Evolutionary conservation across 306 rosid species (phyloP), one percentile per base, ranked within the genome.

Genomic region (Trichosanthes truncata): DNA sequence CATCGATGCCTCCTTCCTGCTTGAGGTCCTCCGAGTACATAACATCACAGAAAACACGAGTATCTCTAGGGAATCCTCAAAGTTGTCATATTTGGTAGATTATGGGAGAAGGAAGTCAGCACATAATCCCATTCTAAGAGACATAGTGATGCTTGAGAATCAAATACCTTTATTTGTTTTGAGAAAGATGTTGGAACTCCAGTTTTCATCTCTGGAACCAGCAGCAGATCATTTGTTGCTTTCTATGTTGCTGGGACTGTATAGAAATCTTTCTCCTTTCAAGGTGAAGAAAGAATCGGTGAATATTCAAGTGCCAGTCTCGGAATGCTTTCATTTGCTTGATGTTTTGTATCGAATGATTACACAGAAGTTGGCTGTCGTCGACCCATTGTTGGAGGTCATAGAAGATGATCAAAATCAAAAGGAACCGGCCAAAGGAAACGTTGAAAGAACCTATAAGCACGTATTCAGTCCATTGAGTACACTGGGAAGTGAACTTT

Each of bases 91-190:
- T 74, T 87, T 91, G 84, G 87, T 91, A 8, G 97, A 91, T 67
- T 78, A 67, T 80, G 84, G 86, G 4, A 90, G 94, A 18, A 82
- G 66, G 45, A 91, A 90, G 74, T 88, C 92, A 7, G 89, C 88
- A 0, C 89, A 88, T 71, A 85, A 89, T 81, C 87, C 91, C 53
- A 86, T 90, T 56, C 87, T 93, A 51, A 92, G 90, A 71, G 98
- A 93, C 74, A 31, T 88, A 20, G 84, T 91, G 1, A 91, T 88
- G 97, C 87, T 93, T 1, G 97, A 92, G 87, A 91, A 93, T 67
- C 97, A 91, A 83, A 85, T 93, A n/a, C 98, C 98, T 12, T 14
- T 91, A 20, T 81, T 89, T 82, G 87, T 90, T 21, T 38, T 89
- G 74, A 89, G 96, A 78, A 89, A 89, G 74, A 74, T 85, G 87